Conservation (phyloP, 2,329 filamentous ascomycete genomes). For the Aspergillus niger region DNA sequence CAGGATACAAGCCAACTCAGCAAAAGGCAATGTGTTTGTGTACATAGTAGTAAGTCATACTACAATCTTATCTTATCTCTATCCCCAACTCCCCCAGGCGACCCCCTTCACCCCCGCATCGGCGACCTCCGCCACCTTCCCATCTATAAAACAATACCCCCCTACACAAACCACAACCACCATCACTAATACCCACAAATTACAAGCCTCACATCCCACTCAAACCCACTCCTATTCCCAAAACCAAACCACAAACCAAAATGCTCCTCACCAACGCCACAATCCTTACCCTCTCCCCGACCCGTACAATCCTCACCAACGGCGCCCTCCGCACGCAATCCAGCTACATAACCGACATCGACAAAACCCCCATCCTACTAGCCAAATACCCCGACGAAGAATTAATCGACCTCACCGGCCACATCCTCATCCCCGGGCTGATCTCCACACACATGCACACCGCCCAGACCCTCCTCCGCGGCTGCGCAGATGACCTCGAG, state of each 20-base stretch:
- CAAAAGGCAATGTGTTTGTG: no score
- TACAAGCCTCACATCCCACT: no score
- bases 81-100: no score
- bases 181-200: no score
- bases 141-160: no score
- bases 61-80: no score
- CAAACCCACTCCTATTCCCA: no score
- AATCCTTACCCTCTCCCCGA: constrained; percentile 54
- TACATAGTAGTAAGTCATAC: no score
- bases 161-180: no score
- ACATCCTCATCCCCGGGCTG: constrained; percentile 52
- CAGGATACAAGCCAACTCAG: no score
- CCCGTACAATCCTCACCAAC: constrained; percentile 49
- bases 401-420: constrained; percentile 41
- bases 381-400: constrained; percentile 35
- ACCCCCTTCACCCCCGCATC: no score
- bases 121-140: no score
- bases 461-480: constrained; percentile 51
- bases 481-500: constrained; percentile 53
- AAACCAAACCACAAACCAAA: not conserved
- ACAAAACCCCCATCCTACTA: constrained; percentile 41
- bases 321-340: constrained; percentile 49
- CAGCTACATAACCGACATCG: constrained; percentile 47
- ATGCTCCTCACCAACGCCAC: constrained; percentile 55
- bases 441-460: constrained; percentile 56